Conservation (phyloP, 2,329 filamentous ascomycete genomes). For the Botrytis sinoallii region DNA sequence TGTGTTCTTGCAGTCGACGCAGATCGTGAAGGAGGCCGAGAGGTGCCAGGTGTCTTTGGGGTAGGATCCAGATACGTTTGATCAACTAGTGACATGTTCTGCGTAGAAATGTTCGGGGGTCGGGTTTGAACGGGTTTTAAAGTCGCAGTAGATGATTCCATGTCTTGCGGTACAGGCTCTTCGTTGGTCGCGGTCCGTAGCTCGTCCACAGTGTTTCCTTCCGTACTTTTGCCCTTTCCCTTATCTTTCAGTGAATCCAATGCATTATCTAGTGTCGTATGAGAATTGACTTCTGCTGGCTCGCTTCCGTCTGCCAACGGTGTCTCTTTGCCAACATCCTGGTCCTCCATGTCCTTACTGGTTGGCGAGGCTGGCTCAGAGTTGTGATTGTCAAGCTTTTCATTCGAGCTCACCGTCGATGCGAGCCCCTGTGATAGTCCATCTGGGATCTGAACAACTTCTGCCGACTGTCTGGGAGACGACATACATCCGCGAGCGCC, state of each 20-base stretch:
- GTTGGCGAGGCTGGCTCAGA: constrained; percentile 7
- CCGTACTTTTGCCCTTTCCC: not conserved
- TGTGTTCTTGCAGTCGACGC: constrained; percentile 36
- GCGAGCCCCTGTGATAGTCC: constrained; percentile 24
- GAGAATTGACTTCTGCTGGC: not conserved
- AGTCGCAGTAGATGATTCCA: constrained; percentile 39
- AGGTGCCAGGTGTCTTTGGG: constrained; percentile 44
- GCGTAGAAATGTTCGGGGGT: constrained; percentile 17
- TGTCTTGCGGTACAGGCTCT: constrained; percentile 25
- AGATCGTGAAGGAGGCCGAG: constrained; percentile 42
- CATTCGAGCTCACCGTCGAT: constrained; percentile 13
- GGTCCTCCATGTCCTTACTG: constrained; percentile 17
- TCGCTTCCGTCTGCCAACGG: constrained; percentile 12
- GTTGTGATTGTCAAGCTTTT: constrained; percentile 7
- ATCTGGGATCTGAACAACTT: constrained; percentile 29
- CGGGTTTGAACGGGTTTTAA: constrained; percentile 31
- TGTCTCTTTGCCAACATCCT: constrained; percentile 10
- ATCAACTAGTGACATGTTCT: constrained; percentile 27
- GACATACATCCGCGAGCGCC: constrained; percentile 38
- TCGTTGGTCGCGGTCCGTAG: not conserved
- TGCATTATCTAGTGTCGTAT: not conserved
- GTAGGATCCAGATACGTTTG: constrained; percentile 48
- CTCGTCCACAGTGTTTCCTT: constrained; percentile 9
- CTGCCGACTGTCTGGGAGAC: constrained; percentile 33
- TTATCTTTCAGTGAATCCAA: constrained; percentile 8